Conservation (phyloP, 2,329 filamentous ascomycete genomes). For the Basipetospora chlamydospora region DNA sequence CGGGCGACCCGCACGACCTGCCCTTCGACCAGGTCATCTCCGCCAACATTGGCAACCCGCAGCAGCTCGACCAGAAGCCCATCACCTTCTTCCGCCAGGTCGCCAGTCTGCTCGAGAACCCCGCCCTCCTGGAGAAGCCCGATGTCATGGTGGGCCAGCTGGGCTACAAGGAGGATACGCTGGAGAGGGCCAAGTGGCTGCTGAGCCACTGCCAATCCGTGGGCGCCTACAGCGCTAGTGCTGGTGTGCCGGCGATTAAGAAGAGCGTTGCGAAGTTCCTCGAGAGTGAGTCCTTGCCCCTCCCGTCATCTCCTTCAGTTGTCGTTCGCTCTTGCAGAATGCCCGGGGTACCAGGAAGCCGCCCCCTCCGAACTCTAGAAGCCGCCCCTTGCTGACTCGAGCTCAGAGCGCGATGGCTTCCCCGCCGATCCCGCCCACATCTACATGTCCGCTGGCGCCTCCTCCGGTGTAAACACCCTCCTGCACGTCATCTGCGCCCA, state of each 20-base stretch:
- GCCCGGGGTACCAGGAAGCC: too few relatives aligned
- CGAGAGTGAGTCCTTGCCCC: constrained; percentile 44
- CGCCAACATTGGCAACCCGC: constrained; percentile 97
- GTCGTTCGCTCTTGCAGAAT: too few relatives aligned
- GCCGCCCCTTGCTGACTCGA: too few relatives aligned
- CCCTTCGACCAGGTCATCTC: constrained; percentile 88
- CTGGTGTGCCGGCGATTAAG: constrained; percentile 73
- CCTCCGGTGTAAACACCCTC: constrained; percentile 86
- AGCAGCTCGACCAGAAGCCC: constrained; percentile 97
- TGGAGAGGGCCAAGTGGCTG: constrained; percentile 69
- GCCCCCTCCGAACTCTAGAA: too few relatives aligned
- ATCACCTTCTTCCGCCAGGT: constrained; percentile 99
- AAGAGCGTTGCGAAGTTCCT: constrained; percentile 88
- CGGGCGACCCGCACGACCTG: constrained; percentile 39
- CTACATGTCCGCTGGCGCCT: constrained; percentile 85
- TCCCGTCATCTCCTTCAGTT: neutral
- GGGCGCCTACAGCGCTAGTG: constrained; percentile 90
- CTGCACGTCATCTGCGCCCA: constrained; percentile 75
- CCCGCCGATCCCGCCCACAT: constrained; percentile 66
- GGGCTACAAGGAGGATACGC: constrained; percentile 80
- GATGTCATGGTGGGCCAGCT: constrained; percentile 60
- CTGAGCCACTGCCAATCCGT: constrained; percentile 78
- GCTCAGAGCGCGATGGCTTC: constrained; percentile 70
- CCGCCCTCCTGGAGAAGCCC: constrained; percentile 65
- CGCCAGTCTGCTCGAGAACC: constrained; percentile 83